Evolutionary conservation across 1,284 basidiomycete species (phyloP).

Genomic region (Malassezia yamatoensis): DNA sequence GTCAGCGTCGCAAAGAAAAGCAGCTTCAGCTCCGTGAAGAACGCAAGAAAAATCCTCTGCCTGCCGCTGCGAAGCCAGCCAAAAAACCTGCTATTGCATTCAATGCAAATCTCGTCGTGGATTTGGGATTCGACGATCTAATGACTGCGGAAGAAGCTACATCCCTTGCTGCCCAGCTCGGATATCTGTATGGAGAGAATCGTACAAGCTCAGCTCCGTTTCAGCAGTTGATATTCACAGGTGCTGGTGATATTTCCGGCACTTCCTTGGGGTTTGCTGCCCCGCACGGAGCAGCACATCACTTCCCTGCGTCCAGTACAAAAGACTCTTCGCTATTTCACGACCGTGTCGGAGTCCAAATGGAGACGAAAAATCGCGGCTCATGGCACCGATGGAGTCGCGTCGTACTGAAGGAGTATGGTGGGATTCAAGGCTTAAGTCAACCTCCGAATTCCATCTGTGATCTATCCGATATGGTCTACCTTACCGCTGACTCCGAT

Average conservation of each 20-base stretch:
- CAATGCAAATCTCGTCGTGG: slow-evolving; percentile 61
- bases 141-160: slow-evolving; percentile 91
- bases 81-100: slow-evolving; percentile 51
- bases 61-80: slow-evolving; percentile 52
- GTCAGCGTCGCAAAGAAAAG: slow-evolving; percentile 50
- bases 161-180: slow-evolving; percentile 76
- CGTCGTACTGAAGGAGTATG: slow-evolving; percentile 68
- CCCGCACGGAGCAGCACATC: slow-evolving; percentile 4
- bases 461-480: slow-evolving; percentile 52
- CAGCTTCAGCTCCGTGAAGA: background rate
- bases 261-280: slow-evolving; percentile 5
- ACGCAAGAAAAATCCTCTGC: slow-evolving; percentile 38
- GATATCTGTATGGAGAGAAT: slow-evolving; percentile 78
- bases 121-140: slow-evolving; percentile 84
- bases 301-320: slow-evolving; percentile 3
- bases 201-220: slow-evolving; percentile 64
- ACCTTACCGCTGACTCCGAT: slow-evolving; percentile 87
- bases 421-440: slow-evolving; percentile 28
- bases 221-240: slow-evolving; percentile 63
- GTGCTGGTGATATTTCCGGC: slow-evolving; percentile 50
- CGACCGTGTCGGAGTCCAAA: slow-evolving; percentile 59
- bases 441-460: background rate
- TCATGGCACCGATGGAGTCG: slow-evolving; percentile 68
- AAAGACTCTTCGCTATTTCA: slow-evolving; percentile 43
- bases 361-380: slow-evolving; percentile 65